phyloP scores from a whole-genome alignment of 2,329 filamentous ascomycete genomes.

The Paraconiothyrium sp. region DNA sequence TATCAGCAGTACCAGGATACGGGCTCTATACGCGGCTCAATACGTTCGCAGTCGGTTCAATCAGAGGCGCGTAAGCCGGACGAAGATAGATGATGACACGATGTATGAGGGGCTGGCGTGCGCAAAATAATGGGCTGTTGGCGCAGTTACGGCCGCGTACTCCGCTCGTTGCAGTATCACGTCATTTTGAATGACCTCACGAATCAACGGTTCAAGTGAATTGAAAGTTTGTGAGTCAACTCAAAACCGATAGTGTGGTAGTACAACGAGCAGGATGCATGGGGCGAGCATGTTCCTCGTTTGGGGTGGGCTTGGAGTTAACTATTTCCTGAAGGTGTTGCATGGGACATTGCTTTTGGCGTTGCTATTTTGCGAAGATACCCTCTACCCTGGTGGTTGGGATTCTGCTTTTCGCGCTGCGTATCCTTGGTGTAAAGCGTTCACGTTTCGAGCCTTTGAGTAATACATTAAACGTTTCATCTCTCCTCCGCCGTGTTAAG shows the following conservation, averaged over 20 bases:
- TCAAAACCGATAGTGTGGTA: too few species aligned
- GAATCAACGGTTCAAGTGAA: neutral
- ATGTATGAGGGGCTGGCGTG: neutral
- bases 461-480: neutral
- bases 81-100: neutral
- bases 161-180: neutral
- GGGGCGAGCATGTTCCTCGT: neutral
- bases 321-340: neutral
- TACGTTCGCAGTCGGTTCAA: conserved; percentile 7
- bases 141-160: neutral
- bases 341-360: neutral
- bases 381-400: conserved; percentile 30
- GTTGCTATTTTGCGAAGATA: conserved; percentile 16
- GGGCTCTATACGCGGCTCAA: conserved; percentile 20
- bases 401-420: conserved; percentile 19
- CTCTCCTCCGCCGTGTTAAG: neutral
- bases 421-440: neutral
- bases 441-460: neutral
- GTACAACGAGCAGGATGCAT: neutral
- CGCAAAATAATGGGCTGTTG: neutral
- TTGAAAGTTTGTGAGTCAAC: too few species aligned
- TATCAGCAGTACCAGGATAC: conserved; percentile 25
- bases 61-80: neutral
- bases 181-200: neutral
- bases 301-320: neutral